Evolutionary conservation across 306 rosid species (phyloP), one percentile per base, ranked within the genome.

Genomic region (Castanea sativa): DNA sequence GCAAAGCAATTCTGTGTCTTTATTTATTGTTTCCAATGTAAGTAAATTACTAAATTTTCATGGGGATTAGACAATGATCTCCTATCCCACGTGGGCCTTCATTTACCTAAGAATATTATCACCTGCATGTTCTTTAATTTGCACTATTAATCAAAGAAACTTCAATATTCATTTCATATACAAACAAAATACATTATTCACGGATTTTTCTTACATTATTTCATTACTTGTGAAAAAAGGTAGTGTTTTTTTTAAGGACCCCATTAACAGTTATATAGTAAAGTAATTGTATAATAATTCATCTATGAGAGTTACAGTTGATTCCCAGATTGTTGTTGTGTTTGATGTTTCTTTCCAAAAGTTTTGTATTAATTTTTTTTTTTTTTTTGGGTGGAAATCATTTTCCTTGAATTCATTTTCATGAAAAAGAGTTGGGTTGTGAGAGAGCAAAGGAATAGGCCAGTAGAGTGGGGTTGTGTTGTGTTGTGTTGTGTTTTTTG

Each of bases 51-150:
- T 49, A 83, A 78, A 71, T 78, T 38, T 38, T 85, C 83, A 78
- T 84, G 75, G 89, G 85, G 87, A 87, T 82, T 82, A 89, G 92
- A 85, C 91, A 83, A 83, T 87, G 85, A 84, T 91, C 91, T 83
- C 79, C 89, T 79, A 41, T 73, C 85, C 90, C 97, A 90, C 90
- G 90, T 92, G 95, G 93, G 76, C 73, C 85, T 81, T 79, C 74
- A 77, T 89, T 80, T 76, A 84, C 75, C 82, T 74, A 64, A 81
- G 23, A 85, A 88, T 88, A 86, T 75, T 77, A 75, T 71, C 91
- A 80, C 84, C 85, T 88, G 77, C 86, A 38, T 79, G 33, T 88
- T 85, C 91, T 86, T 16, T 16, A 78, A 76, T 88, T 78, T n/a
- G 29, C 80, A 86, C 85, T 60, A 76, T 75, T 61, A 71, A 65